A percentile compares a stretch with the other conserved stretches of the same genome.
Evolutionary conservation across 2,329 filamentous ascomycete genomes (phyloP).

Genomic region (Neopestalotiopsis clavispora): DNA sequence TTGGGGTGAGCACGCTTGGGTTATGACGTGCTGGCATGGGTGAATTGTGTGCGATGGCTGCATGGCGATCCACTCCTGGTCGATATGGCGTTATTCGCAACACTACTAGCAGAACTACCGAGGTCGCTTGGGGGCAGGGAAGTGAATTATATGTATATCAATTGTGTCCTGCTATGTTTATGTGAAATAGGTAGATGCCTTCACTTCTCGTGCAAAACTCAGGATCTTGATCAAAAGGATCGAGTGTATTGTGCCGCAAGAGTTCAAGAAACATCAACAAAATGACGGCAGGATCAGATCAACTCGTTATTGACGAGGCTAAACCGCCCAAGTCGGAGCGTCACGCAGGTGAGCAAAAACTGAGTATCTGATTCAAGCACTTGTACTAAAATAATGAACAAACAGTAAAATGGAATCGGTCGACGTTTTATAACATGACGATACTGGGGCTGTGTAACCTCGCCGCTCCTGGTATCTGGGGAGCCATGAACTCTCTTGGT

Average conservation of each 20-base stretch:
- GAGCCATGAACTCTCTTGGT: slow-evolving; percentile 74
- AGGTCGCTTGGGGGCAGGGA: slow-evolving; percentile 11
- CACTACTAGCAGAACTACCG: background rate
- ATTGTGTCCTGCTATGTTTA: no score
- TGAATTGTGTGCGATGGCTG: slow-evolving; percentile 6
- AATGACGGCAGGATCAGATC: background rate
- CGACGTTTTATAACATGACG: slow-evolving; percentile 74
- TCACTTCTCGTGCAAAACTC: background rate
- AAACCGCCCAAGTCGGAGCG: slow-evolving; percentile 11
- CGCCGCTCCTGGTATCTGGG: slow-evolving; percentile 73
- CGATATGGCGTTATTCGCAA: slow-evolving; percentile 13
- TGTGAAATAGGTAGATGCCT: background rate
- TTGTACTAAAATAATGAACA: background rate
- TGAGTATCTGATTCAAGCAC: background rate
- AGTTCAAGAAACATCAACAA: background rate
- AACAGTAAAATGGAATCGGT: slow-evolving; percentile 70
- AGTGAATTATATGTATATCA: no score
- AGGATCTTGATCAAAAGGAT: background rate
- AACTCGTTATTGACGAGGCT: slow-evolving; percentile 6
- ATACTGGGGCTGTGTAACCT: slow-evolving; percentile 75
- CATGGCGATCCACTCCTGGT: slow-evolving; percentile 8
- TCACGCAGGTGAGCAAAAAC: background rate
- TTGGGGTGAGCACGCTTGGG: background rate
- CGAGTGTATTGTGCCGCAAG: background rate
- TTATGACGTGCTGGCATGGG: slow-evolving; percentile 13